Percentiles rank a stretch among this genome's conserved stretches.
Conservation (phyloP, 192 early-diverging fungal species). For the Coemansia guatemalensis region DNA sequence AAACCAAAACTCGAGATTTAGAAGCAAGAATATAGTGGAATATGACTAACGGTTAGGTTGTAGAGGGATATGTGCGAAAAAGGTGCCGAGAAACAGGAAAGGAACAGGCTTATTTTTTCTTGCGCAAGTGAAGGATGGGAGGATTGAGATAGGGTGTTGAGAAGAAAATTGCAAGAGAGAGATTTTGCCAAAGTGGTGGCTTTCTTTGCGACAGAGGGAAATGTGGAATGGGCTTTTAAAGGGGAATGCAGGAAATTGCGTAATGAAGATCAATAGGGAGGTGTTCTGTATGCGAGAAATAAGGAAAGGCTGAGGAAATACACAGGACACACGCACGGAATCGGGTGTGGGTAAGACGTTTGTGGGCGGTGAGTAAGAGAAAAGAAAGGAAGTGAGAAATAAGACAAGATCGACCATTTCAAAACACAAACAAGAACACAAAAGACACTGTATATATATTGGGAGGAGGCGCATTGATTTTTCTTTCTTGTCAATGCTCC, state of each 20-base stretch:
- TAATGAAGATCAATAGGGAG: constrained; percentile 7
- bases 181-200: background rate
- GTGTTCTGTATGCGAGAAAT: background rate
- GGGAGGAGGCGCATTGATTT: background rate
- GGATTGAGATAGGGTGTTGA: background rate
- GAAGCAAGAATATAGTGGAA: background rate
- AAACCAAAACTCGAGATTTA: background rate
- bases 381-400: background rate
- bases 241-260: constrained; percentile 7
- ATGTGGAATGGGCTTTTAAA: background rate
- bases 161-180: background rate
- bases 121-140: background rate
- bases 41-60: background rate
- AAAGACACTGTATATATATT: background rate
- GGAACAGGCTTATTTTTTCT: background rate
- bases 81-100: background rate
- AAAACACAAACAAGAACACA: background rate
- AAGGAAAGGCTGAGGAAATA: background rate
- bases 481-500: background rate
- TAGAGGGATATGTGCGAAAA: background rate
- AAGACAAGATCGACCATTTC: background rate
- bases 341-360: too few species aligned
- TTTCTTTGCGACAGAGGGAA: background rate
- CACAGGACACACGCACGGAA: background rate
- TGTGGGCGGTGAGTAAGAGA: background rate